Base-by-base conservation (phyloP, 2,329 filamentous ascomycete species). In the Didymella keratinophila region DNA sequence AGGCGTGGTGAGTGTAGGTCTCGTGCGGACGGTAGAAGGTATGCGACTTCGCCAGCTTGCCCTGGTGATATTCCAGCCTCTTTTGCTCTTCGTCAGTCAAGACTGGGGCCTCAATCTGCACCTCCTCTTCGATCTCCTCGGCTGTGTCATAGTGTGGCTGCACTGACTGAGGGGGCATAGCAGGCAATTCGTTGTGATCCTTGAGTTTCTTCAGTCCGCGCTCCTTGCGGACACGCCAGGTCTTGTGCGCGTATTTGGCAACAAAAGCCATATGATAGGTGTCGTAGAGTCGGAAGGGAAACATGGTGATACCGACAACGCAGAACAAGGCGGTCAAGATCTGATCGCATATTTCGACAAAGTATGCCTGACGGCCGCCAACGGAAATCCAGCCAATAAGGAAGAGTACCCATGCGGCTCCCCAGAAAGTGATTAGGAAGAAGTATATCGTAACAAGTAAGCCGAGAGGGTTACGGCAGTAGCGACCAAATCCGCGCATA, bases 21-120 rank as follows among this genome's bases (percentile, higher is more conserved):
- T 96, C 92, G 75, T 95, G 89, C 0, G 92, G 91, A 67, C 93
- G 93, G 81, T 95, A 96, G 77, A 94, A 96, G 6, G 90, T 93
- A 73, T 96, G 92, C 0, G 89, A 92, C 65, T 89, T 91, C 62
- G 89, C 83, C 65, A 95, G 89, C 70, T 93, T 94, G 66, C 82
- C 83, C 70, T 93, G 90, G 69, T 96, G 92, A 71, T 95, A 87
- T 45, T 87, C 82, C 11, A 96, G 82, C 44, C 83, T 85, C 60
- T 83, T 82, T 70, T 93, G 89, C 74, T 95, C 89, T 54, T 83
- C 71, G 2, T 74, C 73, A 0, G 80, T 87, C 4, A 95, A 81
- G 2, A 92, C 89, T 0, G 85, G 85, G 56, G 79, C 82, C 70
- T 87, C 73, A 12, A 66, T 43, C 8, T 49, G 50, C 42, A 56